Base-by-base conservation (phyloP, 2,329 filamentous ascomycete species). In the Fusarium miscanthi region DNA sequence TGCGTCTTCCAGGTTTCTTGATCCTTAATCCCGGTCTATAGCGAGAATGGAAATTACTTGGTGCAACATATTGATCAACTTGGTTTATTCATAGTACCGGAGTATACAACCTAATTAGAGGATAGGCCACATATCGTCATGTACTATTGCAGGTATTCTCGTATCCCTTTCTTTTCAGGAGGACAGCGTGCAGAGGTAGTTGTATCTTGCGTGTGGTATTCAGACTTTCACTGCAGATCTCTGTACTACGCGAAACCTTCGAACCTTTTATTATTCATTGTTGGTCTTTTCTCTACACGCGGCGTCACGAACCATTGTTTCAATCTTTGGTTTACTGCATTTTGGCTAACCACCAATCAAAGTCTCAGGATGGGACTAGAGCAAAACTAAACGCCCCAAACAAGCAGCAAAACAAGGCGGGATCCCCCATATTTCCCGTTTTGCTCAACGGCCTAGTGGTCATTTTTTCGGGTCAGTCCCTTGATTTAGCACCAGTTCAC, bases 11-110 rank as follows among this genome's bases (percentile, higher is more conserved):
- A 56, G 54, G 31, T 64, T 59, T 42, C 60, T 59, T 65, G 52
- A 65, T 69, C 61, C 61, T 45, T 70, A 58, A 76, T 71, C 74
- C 74, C 53, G 65, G 74, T 64, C 70, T 46, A 48, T 60, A 69
- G 65, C 63, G 60, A 45, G 46, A 53, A 74, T 75, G 60, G 74
- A 76, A 75, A 75, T 76, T 76, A 59, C 66, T 53, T 74, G 65
- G 74, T 76, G 74, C 68, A 73, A 76, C 74, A 72, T 74, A 66
- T 73, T 48, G 62, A 59, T 63, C 70, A 56, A 53, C 48, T 59
- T 57, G 58, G 56, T 56, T 56, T 48, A 62, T 59, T 48, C 70
- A 66, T 72, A 69, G 70, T 66, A 70, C 70, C 70, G 70, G 68
- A 73, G 66, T 58, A 71, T 54, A 43, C 42, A 66, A 58, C 60